Percentiles rank a stretch among this genome's conserved stretches.
Evolutionary conservation across 371 early-diverging fungal species (phyloP).

Genomic region (Dichotomocladium elegans): DNA sequence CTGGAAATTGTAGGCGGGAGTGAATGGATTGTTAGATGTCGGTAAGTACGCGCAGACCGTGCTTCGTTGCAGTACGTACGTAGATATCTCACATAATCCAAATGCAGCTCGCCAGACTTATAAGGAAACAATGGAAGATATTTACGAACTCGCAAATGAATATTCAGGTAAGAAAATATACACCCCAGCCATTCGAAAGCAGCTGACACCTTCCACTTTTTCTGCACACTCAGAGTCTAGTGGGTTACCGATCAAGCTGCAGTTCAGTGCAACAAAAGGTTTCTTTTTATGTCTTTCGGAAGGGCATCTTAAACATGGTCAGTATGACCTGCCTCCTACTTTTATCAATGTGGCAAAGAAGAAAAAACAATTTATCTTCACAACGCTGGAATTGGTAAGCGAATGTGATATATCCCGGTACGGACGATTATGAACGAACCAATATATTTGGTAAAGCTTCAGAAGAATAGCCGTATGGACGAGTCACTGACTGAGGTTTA

Average conservation of each 20-base stretch:
- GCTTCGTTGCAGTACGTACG: background rate
- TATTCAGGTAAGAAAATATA: conserved; percentile 49
- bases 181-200: too few species aligned
- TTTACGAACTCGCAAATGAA: conserved; percentile 63
- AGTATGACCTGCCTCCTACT: conserved; percentile 33
- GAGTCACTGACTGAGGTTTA: conserved; percentile 86
- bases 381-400: conserved; percentile 75
- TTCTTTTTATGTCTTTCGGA: conserved; percentile 55
- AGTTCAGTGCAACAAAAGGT: conserved; percentile 57
- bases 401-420: background rate
- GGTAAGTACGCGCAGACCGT: conserved; percentile 52
- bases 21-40: conserved; percentile 88
- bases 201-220: too few species aligned
- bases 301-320: conserved; percentile 23
- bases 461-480: conserved; percentile 64
- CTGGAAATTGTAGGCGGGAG: conserved; percentile 48
- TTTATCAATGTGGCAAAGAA: conserved; percentile 65
- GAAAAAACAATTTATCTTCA: conserved; percentile 59
- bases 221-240: conserved; percentile 30
- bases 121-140: conserved; percentile 81
- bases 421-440: background rate
- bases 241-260: conserved; percentile 61
- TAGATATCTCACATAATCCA: background rate
- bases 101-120: conserved; percentile 72
- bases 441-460: conserved; percentile 16